Base-by-base conservation (phyloP, 1,139 yeast species). In the Yamadazyma atmosphaerica region DNA sequence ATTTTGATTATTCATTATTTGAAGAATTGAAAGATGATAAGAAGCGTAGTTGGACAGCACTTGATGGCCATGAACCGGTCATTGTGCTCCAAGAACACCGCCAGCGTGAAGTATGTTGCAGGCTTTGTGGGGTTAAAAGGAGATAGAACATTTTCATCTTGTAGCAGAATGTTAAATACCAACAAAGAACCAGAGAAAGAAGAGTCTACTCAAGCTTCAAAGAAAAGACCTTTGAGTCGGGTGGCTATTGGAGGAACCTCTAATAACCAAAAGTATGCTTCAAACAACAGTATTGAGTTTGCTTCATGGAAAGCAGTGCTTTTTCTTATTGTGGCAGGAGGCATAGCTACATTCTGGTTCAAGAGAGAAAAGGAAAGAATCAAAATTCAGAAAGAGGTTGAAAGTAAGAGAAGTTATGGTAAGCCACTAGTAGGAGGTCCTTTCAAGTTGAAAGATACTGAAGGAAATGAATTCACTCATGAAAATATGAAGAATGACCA, bases 371-470 rank as follows among this genome's bases (percentile, higher is more conserved):
- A 86, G 69, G 80, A 81, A 58, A 78, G 87, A 58, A 58, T 89
- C 36, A 78, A 82, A 46, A 67, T 81, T 28, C 86, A 87, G 55
- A 81, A 80, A 49, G 87, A 84, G 54, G 92, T 88, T 19, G 96
- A 88, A 52, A 78, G 84, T 33, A 88, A 86, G 55, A 75, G 90
- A 60, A 92, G 95, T 13, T 75, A 85, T 52, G 98, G 98, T 13
- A 88, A 83, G 58, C 97, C 98, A 3, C 72, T 86, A 35, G 86
- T 92, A 41, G 98, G 98, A 14, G 98, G 98, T 0, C 83, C 89
- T 5, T 92, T 92, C 61, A 69, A 72, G 37, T 67, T 92, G 46
- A 60, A 76, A 4, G 96, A 89, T 56, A 75, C 78, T 29, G 65
- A 89, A 36, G 89, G 90, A 29, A 65, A 83, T 17, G 64, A 61